Conservation (phyloP, 75 land plant genomes). For the Sequoiadendron giganteum region DNA sequence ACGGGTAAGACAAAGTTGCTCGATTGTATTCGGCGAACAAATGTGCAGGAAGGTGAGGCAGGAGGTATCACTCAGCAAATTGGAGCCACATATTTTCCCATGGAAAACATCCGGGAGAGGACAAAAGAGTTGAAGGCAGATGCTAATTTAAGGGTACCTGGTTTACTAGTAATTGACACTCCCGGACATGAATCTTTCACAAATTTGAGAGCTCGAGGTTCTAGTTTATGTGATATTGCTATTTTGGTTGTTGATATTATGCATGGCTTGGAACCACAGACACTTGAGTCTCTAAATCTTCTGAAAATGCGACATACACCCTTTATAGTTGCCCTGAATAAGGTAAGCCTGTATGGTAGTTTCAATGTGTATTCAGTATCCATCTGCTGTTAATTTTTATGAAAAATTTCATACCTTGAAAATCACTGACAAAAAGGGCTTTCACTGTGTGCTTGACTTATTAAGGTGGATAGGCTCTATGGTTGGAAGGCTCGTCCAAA, state of each 20-base stretch:
- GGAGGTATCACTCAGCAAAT: slow-evolving; percentile 99
- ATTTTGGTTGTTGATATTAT: slow-evolving; percentile 96
- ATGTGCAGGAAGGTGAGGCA: slow-evolving; percentile 99
- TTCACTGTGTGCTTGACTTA: slow-evolving; percentile 8
- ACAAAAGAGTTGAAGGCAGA: slow-evolving; percentile 89
- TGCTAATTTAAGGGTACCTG: slow-evolving; percentile 86
- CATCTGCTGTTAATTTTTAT: neutral
- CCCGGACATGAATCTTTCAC: slow-evolving; percentile 99
- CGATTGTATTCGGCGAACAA: slow-evolving; percentile 95
- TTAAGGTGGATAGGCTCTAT: slow-evolving; percentile 93
- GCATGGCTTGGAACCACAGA: slow-evolving; percentile 99
- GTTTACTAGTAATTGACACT: slow-evolving; percentile 94
- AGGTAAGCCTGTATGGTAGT: slow-evolving; percentile 46
- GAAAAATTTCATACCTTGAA: neutral
- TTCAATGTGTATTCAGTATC: neutral
- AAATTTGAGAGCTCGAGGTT: slow-evolving; percentile 92
- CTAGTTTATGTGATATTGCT: slow-evolving; percentile 98
- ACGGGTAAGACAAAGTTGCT: slow-evolving; percentile 97
- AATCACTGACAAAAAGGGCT: neutral
- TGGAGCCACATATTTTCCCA: slow-evolving; percentile 98
- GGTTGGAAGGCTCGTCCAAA: slow-evolving; percentile 77
- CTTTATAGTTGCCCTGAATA: slow-evolving; percentile 94
- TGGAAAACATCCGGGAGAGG: slow-evolving; percentile 93
- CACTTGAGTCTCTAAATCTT: slow-evolving; percentile 90
- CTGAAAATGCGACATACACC: slow-evolving; percentile 88